Evolutionary conservation across 164 flowering plant species (phyloP).

Genomic region (Chimonanthus salicifolius): DNA sequence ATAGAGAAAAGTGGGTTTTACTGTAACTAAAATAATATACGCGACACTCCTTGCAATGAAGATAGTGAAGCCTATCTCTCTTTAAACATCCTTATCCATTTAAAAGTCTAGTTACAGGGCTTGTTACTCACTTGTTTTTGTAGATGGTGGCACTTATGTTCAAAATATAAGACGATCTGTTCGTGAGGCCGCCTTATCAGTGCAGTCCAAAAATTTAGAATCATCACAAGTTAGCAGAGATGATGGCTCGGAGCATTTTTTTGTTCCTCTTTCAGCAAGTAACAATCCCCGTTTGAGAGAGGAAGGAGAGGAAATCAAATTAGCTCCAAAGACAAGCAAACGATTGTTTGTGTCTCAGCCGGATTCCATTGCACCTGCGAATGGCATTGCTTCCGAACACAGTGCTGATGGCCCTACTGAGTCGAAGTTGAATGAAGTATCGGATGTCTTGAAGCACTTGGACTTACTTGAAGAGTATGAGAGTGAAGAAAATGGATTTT

Average conservation of each 20-base stretch:
- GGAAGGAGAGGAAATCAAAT: slow-evolving; percentile 46
- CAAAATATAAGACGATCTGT: slow-evolving; percentile 81
- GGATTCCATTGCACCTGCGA: slow-evolving; percentile 34
- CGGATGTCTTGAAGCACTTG: slow-evolving; percentile 35
- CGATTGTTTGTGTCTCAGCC: slow-evolving; percentile 38
- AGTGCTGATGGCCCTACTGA: slow-evolving; percentile 15
- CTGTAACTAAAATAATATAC: background rate
- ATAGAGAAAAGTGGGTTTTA: background rate
- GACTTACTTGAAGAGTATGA: slow-evolving; percentile 45
- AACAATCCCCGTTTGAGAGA: slow-evolving; percentile 33
- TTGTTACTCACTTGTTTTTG: background rate
- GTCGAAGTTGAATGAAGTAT: slow-evolving; percentile 37
- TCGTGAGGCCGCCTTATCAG: slow-evolving; percentile 80
- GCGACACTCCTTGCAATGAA: background rate
- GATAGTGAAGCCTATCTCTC: background rate
- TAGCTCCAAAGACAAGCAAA: slow-evolving; percentile 38
- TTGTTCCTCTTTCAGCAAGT: slow-evolving; percentile 60
- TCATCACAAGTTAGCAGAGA: slow-evolving; percentile 61
- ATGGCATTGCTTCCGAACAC: slow-evolving; percentile 17
- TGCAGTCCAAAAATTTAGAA: slow-evolving; percentile 42
- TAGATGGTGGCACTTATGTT: slow-evolving; percentile 60
- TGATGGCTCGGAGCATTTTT: slow-evolving; percentile 73
- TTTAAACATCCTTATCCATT: background rate
- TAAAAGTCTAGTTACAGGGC: background rate
- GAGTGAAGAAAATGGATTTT: slow-evolving; percentile 45